These are phyloP conservation scores for Coprinopsis sp. DNA, from an alignment of 768 basidiomycete species.

Conservation along the genomic window DNA sequence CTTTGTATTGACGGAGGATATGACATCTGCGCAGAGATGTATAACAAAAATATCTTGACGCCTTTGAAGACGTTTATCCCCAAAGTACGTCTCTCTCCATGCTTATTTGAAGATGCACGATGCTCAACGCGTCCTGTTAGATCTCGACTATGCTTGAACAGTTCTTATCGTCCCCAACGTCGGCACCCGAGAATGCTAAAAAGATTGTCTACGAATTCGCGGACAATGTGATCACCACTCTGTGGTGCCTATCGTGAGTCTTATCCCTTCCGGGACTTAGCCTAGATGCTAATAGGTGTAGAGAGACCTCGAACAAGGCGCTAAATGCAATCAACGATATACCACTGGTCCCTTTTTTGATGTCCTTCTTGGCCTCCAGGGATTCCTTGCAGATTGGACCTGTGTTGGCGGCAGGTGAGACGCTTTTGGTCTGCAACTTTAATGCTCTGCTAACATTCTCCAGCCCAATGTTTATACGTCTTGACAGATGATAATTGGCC, in stretches of 20 bases:
- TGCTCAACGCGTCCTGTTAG: no score
- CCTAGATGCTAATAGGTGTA: constrained; percentile 29
- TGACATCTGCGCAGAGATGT: constrained; percentile 95
- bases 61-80: constrained; percentile 73
- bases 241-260: constrained; percentile 94
- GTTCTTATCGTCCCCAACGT: constrained; percentile 55
- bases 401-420: constrained; percentile 75
- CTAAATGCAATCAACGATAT: constrained; percentile 81
- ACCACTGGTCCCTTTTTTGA: constrained; percentile 74
- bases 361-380: constrained; percentile 80
- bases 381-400: constrained; percentile 65
- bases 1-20: constrained; percentile 93
- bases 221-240: constrained; percentile 86
- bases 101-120: no score
- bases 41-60: constrained; percentile 87
- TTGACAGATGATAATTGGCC: constrained; percentile 88
- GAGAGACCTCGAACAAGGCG: constrained; percentile 93
- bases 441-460: background rate
- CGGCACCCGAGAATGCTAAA: constrained; percentile 63
- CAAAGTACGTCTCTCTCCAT: constrained; percentile 45
- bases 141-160: constrained; percentile 70
- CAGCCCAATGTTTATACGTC: constrained; percentile 91
- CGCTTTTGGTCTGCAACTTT: background rate
- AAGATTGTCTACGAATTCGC: constrained; percentile 82
- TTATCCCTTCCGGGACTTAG: background rate